Conservation (phyloP, 805 yeast genomes). For the Tetrapisispora iriomotensis region DNA sequence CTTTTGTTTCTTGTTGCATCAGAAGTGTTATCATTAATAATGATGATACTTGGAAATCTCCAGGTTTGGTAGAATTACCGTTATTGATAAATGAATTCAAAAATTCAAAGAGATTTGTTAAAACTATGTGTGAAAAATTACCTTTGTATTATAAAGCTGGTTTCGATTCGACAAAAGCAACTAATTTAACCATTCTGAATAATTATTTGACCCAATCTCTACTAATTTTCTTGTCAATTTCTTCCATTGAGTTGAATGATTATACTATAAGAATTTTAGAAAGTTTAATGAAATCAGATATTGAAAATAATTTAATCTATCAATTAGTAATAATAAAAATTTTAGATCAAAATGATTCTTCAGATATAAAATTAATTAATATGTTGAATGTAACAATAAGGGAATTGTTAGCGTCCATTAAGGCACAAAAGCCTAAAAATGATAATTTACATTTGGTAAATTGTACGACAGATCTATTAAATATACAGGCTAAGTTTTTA, state of each 20-base stretch:
- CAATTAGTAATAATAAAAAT: slow-evolving; percentile 19
- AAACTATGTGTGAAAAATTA: slow-evolving; percentile 34
- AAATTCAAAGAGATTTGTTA: slow-evolving; percentile 26
- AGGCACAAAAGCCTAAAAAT: not conserved
- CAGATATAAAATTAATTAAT: slow-evolving; percentile 18
- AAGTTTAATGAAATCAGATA: slow-evolving; percentile 11
- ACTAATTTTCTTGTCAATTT: slow-evolving; percentile 15
- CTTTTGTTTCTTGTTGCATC: slow-evolving; percentile 47
- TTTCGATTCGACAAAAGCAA: slow-evolving; percentile 25
- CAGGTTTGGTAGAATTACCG: slow-evolving; percentile 48
- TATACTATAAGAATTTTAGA: slow-evolving; percentile 15
- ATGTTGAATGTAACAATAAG: slow-evolving; percentile 13
- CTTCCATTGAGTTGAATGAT: slow-evolving; percentile 13
- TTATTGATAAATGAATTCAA: slow-evolving; percentile 21
- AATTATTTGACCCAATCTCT: slow-evolving; percentile 49
- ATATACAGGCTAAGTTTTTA: slow-evolving; percentile 22
- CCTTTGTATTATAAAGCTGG: slow-evolving; percentile 43
- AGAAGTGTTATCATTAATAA: slow-evolving; percentile 45
- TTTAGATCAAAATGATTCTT: slow-evolving; percentile 14
- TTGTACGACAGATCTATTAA: slow-evolving; percentile 20
- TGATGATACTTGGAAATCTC: slow-evolving; percentile 44
- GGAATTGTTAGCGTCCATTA: slow-evolving; percentile 8
- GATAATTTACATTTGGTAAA: slow-evolving; percentile 13
- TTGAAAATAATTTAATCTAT: slow-evolving; percentile 17
- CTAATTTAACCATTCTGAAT: slow-evolving; percentile 31